Base-by-base conservation (phyloP, 208 protist species). In the Acanthamoeba royreba region DNA sequence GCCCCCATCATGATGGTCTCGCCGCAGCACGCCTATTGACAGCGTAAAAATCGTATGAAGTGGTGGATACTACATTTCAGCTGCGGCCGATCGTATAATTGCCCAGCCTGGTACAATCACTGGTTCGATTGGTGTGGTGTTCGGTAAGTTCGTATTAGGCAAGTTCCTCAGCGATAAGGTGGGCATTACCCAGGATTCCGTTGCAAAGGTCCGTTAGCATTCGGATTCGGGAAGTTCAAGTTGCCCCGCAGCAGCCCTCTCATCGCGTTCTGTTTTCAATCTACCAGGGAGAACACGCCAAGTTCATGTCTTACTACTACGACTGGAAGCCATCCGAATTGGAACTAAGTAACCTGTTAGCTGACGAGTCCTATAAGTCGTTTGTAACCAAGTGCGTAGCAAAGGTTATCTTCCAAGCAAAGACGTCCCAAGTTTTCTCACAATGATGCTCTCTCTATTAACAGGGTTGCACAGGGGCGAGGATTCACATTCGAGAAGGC, bases 71-170 rank as follows among this genome's bases (percentile, higher is more conserved):
- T 92, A 46, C 58, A 52, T 92, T 25, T 74, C 53, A 13, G 49
- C 86, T 28, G 55, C 47, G n/a, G 86, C 86, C 33, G 47, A 63
- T 45, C 49, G 40, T 8, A 92, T 92, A 35, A 55, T 92, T 28
- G 86, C 86, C 4, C 47, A 92, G 53, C 86, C 86, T 5, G 86
- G 2, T 11, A 92, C 86, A 19, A 40, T 92, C 58, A 92, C 86
- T 31, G 86, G 86, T 92, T 74, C 53, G 35, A 92, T 92, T 74
- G 86, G 86, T 22, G 86, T 92, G 5, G 35, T 92, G 17, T 63
- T 63, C 22, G 55, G 47, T 38, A 63, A 72, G 53, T 45, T 92
- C 40, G 47, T 92, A 22, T 33, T 92, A 0, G 42, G 25, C 17
- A 52, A 92, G 53, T 92, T 92, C n/a, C 49, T 92, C 8, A 40